Base-by-base conservation (phyloP, 441 rosid genomes). In the Isatis lusitanica region DNA sequence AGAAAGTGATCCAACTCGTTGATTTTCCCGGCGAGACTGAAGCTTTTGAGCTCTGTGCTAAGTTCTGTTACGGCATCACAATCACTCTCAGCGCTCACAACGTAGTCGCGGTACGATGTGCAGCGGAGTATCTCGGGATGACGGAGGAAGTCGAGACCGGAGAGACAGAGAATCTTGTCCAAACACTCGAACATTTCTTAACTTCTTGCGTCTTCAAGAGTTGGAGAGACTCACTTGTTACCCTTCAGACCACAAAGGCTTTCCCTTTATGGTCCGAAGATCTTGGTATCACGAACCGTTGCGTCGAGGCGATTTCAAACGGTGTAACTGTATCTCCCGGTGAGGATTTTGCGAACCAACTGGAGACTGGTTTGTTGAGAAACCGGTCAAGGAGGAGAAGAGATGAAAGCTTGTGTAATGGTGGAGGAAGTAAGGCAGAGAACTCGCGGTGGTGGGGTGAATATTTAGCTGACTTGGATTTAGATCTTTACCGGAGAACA, bases 61-160 rank as follows among this genome's bases (percentile, higher is more conserved):
- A 84, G 81, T 88, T 88, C 83, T 88, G 93, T 53, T 88, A 88
- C 44, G 93, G 93, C 42, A 89, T 89, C 42, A 89, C 94, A 26
- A 89, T 89, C 76, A 89, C 91, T 43, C 82, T 89, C 44, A 84
- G 83, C 33, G 85, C 94, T 74, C 81, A 83, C 81, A 89, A 89
- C 63, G 85, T 89, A 30, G 87, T 89, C 9, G 77, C 94, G 0
- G 87, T 82, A 40, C 80, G 90, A 16, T 89, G 94, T 12, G 90
- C 91, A 0, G 88, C 91, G 0, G 94, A 87, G 55, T 89, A 87
- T 71, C 78, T 89, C 42, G 87, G 87, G 62, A 89, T 89, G 94
- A 79, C 90, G 0, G 91, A 89, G 71, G 91, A 89, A 17, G 87
- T 81, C 2, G 79, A 75, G 65, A 66, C 28, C 0, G 71, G 75